Percentiles rank a stretch among this genome's conserved stretches.
phyloP scores from a whole-genome alignment of 768 basidiomycete genomes.

The Porphyrellus cyaneotinctus region DNA sequence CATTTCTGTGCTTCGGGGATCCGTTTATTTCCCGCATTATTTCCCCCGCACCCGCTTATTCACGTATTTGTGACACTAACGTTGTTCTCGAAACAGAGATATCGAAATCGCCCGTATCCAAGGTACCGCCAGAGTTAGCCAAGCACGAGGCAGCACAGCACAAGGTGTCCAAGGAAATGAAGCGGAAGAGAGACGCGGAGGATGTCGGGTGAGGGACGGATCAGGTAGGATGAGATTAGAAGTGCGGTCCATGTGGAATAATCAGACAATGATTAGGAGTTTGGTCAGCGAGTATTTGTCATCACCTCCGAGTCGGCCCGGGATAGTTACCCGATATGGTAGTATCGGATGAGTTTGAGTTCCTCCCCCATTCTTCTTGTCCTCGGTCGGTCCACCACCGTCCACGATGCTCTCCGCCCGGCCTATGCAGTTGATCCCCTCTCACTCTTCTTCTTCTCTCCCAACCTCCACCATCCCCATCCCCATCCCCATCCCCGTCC shows the following conservation, averaged over 20 bases:
- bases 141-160: slow-evolving; percentile 91
- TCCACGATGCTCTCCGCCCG: slow-evolving; percentile 35
- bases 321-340: slow-evolving; percentile 12
- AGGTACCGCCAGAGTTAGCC: slow-evolving; percentile 82
- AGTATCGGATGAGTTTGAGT: not conserved
- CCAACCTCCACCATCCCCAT: fast-evolving
- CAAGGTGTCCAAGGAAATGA: slow-evolving; percentile 91
- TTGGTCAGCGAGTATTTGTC: not conserved
- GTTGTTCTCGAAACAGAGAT: slow-evolving; percentile 55
- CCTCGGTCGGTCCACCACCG: not conserved
- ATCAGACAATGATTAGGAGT: too few relatives aligned
- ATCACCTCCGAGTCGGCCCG: slow-evolving; percentile 23
- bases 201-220: slow-evolving; percentile 48
- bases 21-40: not conserved
- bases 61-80: slow-evolving; percentile 11
- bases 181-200: slow-evolving; percentile 83
- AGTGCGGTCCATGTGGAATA: too few relatives aligned
- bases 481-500: not conserved
- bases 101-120: slow-evolving; percentile 89
- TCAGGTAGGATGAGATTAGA: too few relatives aligned
- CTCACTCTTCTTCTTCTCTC: not conserved
- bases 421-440: slow-evolving; percentile 32
- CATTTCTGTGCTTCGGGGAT: too few relatives aligned
- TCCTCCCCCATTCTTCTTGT: not conserved
- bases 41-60: slow-evolving; percentile 10